These are phyloP conservation scores for Ceratobasidium sp. DNA, from an alignment of 1,284 basidiomycete genomes.

Conservation along the genomic window DNA sequence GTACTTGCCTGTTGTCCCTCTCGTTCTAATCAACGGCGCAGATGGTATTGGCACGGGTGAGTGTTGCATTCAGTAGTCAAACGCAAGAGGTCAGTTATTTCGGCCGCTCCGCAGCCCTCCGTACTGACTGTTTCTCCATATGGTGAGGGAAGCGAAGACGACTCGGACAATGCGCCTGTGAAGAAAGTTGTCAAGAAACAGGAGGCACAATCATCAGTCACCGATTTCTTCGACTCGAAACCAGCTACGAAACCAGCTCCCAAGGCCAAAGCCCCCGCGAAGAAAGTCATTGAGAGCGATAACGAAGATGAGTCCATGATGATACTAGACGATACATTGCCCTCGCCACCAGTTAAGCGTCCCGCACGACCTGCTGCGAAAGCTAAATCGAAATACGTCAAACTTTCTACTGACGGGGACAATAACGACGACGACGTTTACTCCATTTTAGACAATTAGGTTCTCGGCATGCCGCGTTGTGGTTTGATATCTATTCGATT, in stretches of 20 bases:
- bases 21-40: constrained; percentile 93
- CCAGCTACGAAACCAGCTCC: constrained; percentile 47
- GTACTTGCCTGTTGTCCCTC: constrained; percentile 91
- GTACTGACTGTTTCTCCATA: constrained; percentile 24
- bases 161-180: constrained; percentile 49
- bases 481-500: constrained; percentile 22
- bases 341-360: constrained; percentile 44
- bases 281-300: constrained; percentile 44
- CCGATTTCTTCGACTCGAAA: constrained; percentile 49
- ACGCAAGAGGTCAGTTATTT: constrained; percentile 50
- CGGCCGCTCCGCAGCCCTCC: not conserved
- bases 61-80: constrained; percentile 54
- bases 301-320: constrained; percentile 46
- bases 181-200: constrained; percentile 54
- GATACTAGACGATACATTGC: constrained; percentile 14
- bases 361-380: constrained; percentile 46
- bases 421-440: constrained; percentile 41
- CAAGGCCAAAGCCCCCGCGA: constrained; percentile 46
- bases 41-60: constrained; percentile 97
- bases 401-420: constrained; percentile 43
- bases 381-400: constrained; percentile 45
- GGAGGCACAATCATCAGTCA: constrained; percentile 48
- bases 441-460: constrained; percentile 30
- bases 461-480: not conserved
- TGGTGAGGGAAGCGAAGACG: constrained; percentile 48